Evolutionary conservation across 257 asterid species (phyloP), one percentile per base, ranked within the genome.

Genomic region (Ligustrum vulgare): DNA sequence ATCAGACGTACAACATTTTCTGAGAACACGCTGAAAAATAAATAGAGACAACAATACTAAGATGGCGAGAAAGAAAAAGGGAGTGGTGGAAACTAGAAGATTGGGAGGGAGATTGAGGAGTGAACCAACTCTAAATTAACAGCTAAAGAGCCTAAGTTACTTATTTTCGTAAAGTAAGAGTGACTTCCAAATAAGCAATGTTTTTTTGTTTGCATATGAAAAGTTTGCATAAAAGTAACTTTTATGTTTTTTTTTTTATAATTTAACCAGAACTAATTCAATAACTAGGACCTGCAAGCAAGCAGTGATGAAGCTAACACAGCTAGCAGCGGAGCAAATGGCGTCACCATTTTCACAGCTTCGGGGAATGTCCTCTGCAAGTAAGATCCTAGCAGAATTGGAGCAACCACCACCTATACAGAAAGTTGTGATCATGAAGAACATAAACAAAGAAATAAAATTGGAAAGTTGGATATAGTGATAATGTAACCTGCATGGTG

Each of bases 321-420:
- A 63, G 98, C 97, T 54, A 88, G 36, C 68, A 91, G 70, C 23
- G 98, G 98, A 31, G 98, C 89, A 79, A 91, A 87, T 18, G 97
- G 97, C 12, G 80, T 82, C 69, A 83, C 11, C 6, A 71, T 65
- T 84, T 87, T 90, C 78, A 91, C 94, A 18, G 83, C 85, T 80
- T 78, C 69, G 54, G 96, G 94, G 45, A 88, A 91, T 41, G 82
- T 80, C 69, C 86, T 90, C 85, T 93, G 97, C 63, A 93, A 74
- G 66, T 85, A 87, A 37, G 97, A 87, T 74, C 98, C 97, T 18
- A 93, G 79, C 69, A 93, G 89, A 81, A 93, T 87, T 9, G 97
- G 98, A 82, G 93, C 94, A 76, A 93, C 97, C n/a, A 91, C 98
- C 76, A 93, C 98, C 98, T 93, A 75, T 15, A 81, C 58, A 54